A percentile compares a stretch with the other conserved stretches of the same genome.
phyloP scores from a whole-genome alignment of 495 filamentous ascomycete genomes.

The Daldinia childiae region DNA sequence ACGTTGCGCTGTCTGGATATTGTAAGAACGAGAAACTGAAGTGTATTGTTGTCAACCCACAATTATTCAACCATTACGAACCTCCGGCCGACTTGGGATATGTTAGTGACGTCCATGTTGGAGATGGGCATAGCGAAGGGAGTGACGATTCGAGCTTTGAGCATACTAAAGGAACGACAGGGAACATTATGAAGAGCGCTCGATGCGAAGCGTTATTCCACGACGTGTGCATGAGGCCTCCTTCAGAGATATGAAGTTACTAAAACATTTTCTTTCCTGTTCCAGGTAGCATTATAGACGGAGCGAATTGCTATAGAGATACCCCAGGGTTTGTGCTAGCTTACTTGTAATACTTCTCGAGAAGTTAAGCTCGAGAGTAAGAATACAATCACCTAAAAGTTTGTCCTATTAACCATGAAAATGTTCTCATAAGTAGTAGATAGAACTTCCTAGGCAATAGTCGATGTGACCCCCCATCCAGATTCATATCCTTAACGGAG shows the following conservation, averaged over 20 bases:
- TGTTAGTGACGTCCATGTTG: conserved; percentile 33
- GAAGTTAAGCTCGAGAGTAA: background rate
- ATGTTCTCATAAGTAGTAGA: background rate
- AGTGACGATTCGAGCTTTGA: conserved; percentile 31
- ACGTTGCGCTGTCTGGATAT: conserved; percentile 32
- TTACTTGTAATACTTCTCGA: background rate
- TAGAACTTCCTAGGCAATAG: background rate
- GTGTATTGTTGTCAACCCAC: conserved; percentile 37
- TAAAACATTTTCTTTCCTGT: background rate
- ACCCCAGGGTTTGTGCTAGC: conserved; percentile 5
- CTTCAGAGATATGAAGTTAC: conserved; percentile 34
- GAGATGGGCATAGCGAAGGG: conserved; percentile 21
- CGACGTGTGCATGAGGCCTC: conserved; percentile 43
- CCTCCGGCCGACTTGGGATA: conserved; percentile 33
- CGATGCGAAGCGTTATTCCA: conserved; percentile 43
- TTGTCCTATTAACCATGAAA: background rate
- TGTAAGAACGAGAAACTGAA: conserved; percentile 26
- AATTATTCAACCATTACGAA: conserved; percentile 44
- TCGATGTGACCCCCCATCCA: background rate
- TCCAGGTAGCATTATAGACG: background rate
- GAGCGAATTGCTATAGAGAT: conserved; percentile 7
- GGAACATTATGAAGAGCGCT: conserved; percentile 41
- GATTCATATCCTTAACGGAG: background rate
- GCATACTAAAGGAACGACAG: conserved; percentile 35
- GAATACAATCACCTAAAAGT: background rate